phyloP scores from a whole-genome alignment of 768 basidiomycete species.

The Hypholoma sublateritium region DNA sequence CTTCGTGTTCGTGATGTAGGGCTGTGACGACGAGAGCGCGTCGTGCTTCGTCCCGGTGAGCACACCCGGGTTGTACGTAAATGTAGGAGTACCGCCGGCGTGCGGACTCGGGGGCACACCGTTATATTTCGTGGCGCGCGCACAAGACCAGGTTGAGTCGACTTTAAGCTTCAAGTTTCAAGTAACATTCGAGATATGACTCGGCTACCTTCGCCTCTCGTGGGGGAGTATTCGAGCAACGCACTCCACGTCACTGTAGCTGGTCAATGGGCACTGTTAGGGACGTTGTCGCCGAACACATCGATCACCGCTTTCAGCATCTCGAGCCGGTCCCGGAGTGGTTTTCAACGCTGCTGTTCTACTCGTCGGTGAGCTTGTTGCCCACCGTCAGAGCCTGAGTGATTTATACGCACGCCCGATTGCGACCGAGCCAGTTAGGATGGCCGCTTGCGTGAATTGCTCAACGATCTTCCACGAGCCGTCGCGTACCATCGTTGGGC shows the following conservation, averaged over 20 bases:
- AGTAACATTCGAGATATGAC: constrained; percentile 36
- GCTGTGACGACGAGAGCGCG: constrained; percentile 14
- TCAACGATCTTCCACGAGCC: constrained; percentile 38
- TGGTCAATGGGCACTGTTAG: constrained; percentile 40
- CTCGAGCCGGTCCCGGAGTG: constrained; percentile 52
- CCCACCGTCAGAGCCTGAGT: no score
- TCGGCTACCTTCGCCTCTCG: neutral
- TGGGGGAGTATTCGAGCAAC: neutral
- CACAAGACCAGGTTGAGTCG: constrained; percentile 14
- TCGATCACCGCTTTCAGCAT: constrained; percentile 39
- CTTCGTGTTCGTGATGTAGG: constrained; percentile 19
- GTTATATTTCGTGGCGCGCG: constrained; percentile 6
- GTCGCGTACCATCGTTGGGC: constrained; percentile 30
- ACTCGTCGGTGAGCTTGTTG: constrained; percentile 52
- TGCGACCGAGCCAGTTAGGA: constrained; percentile 52
- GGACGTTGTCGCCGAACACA: constrained; percentile 45
- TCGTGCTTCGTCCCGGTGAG: constrained; percentile 16
- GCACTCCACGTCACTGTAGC: constrained; percentile 43
- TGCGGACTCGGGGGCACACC: neutral
- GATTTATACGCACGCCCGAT: constrained; percentile 36
- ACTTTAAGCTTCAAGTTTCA: constrained; percentile 37
- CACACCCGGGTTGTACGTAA: constrained; percentile 5
- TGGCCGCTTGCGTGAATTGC: constrained; percentile 40
- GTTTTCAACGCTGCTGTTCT: constrained; percentile 58
- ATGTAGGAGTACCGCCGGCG: neutral